Base-by-base conservation (phyloP, 2,329 filamentous ascomycete genomes). In the Aspergillus tanneri region DNA sequence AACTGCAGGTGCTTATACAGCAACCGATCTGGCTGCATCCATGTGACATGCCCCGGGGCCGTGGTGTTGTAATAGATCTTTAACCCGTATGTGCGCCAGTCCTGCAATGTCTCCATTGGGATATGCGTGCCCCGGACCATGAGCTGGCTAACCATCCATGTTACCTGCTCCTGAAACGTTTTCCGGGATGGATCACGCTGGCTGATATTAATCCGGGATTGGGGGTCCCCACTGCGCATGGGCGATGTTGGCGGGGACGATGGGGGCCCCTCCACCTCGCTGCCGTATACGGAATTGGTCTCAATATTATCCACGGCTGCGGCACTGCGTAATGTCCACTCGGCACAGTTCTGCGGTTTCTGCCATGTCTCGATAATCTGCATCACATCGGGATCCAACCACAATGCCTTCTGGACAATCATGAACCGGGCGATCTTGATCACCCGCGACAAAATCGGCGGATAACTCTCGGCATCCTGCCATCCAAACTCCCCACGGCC, bases 21-120 rank as follows among this genome's bases (percentile, higher is more conserved):
- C 11, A 49, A 4, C 10, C 18, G 2, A 11, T 49, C 40, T 16
- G 11, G 14, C 1, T 35, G 22, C 14, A 30, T 18, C 32, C 19
- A 49, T 6, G 11, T 35, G 4, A 49, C 16, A 32, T 49, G 25
- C 1, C 40, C 25, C 2, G 40, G 47, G 2, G 14, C n/a, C 0
- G 25, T 45, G n/a, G 11, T 32, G 14, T 41, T 49, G 14, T 40
- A 49, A 40, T 49, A 4, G 7, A 49, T 40, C 25, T 41, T 35
- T 11, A 47, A 27, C 10, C 45, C 30, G 28, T 42, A 47, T 35
- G 21, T 41, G 2, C 12, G 27, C 16, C 14, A 43, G 9, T 38
- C 5, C 16, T 21, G 35, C 14, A 39, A 14, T 8, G 21, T 39
- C 36, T 39, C 18, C 14, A 39, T 39, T 11, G 21, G 21, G 1